Evolutionary conservation across 768 basidiomycete species (phyloP).

Genomic region (Auriscalpium microsporum): DNA sequence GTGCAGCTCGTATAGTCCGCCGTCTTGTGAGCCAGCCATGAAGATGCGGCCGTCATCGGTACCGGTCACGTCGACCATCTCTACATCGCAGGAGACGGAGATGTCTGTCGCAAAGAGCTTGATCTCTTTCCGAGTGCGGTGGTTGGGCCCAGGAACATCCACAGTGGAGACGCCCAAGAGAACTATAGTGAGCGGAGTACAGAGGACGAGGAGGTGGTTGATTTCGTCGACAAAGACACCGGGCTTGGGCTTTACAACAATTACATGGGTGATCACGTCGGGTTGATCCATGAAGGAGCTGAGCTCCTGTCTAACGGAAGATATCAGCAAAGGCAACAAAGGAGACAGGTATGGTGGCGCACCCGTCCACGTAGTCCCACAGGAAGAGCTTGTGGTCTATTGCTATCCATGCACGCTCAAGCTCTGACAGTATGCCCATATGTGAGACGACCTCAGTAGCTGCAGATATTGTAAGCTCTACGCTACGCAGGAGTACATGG

Average conservation of each 20-base stretch:
- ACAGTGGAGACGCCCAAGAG: constrained; percentile 73
- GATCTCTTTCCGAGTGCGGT: constrained; percentile 54
- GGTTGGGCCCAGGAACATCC: constrained; percentile 31
- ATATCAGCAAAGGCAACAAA: constrained; percentile 3
- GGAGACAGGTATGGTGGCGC: constrained; percentile 21
- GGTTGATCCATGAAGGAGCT: constrained; percentile 87
- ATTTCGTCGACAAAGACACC: constrained; percentile 93
- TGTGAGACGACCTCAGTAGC: constrained; percentile 64
- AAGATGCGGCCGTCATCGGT: constrained; percentile 83
- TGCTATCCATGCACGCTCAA: constrained; percentile 92
- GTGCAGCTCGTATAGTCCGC: constrained; percentile 84
- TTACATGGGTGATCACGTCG: constrained; percentile 83
- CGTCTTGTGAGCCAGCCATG: constrained; percentile 80
- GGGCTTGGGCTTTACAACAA: constrained; percentile 76
- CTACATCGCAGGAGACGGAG: constrained; percentile 64
- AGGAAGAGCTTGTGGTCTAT: constrained; percentile 91
- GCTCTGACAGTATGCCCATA: constrained; percentile 88
- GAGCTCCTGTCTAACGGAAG: constrained; percentile 63
- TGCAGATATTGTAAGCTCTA: constrained; percentile 22
- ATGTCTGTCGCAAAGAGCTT: constrained; percentile 89
- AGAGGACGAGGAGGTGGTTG: constrained; percentile 79
- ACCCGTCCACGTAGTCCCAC: constrained; percentile 97
- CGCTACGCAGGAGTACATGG: not conserved
- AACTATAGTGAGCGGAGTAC: constrained; percentile 74
- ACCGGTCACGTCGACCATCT: constrained; percentile 80